Conservation (phyloP, 1,284 basidiomycete species). For the Tylopilus sp. region DNA sequence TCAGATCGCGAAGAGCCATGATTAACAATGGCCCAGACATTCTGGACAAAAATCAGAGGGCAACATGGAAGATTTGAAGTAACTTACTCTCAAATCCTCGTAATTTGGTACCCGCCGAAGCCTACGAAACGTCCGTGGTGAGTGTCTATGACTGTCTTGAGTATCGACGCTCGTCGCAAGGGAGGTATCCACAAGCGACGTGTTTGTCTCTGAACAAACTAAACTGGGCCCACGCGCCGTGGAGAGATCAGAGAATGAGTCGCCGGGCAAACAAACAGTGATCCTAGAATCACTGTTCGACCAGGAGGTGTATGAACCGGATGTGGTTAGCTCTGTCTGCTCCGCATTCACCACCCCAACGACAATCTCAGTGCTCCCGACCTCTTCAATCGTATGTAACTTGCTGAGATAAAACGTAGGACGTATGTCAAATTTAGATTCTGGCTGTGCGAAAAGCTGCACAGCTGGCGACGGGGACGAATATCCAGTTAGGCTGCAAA, state of each 20-base stretch:
- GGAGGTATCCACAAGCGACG: constrained; percentile 12
- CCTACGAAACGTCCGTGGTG: neutral
- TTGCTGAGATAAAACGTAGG: neutral
- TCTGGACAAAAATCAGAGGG: neutral
- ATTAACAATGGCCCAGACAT: neutral
- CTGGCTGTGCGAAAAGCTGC: neutral
- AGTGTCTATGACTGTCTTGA: constrained; percentile 1
- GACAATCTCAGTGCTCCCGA: neutral
- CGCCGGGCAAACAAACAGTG: constrained; percentile 12
- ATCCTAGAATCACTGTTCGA: constrained; percentile 1
- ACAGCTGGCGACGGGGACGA: neutral
- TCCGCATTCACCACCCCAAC: neutral
- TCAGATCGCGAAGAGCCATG: neutral
- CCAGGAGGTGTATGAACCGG: neutral
- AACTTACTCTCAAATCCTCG: constrained; percentile 19
- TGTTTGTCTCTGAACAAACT: neutral
- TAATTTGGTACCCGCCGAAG: constrained; percentile 23
- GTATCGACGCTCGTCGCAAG: constrained; percentile 23
- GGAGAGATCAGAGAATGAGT: constrained; percentile 3
- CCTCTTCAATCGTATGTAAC: constrained; percentile 10
- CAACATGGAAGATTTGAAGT: neutral
- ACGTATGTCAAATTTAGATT: neutral
- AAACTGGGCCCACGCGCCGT: neutral
- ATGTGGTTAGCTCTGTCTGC: neutral
- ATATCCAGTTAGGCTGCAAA: neutral